Evolutionary conservation across 148 eudicot genomes (phyloP), one percentile per base, ranked within the genome.

Genomic region (Rhododendron kiyosumense): DNA sequence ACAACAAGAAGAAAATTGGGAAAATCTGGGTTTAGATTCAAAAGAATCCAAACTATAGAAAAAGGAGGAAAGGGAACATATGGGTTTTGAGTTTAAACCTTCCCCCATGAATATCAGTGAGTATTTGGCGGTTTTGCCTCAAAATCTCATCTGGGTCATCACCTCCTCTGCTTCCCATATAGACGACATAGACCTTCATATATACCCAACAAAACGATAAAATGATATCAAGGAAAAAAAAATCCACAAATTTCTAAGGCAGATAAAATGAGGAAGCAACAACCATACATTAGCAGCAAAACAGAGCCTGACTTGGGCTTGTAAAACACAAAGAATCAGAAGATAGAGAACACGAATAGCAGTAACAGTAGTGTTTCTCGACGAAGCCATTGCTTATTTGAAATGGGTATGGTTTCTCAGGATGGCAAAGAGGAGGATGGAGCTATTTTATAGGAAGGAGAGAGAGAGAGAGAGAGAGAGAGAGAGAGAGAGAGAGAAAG

Each of bases 141-240:
- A 91, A 86, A 90, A 91, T 89, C 89, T 91, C 89, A 87, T 91
- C 92, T 83, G 89, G 92, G 88, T 86, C 90, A 82, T 90, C 86
- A 41, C 34, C 77, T 67, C 79, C 91, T 45, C 69, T 89, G 88
- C 89, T 86, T 41, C 93, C 93, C 93, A 91, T 91, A 81, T 91
- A 91, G 61, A 91, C 92, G 51, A 90, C 93, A 90, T 89, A 87
- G 41, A 91, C 87, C 93, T 91, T 87, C 81, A 85, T 2, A 82
- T 22, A 82, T 22, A 79, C 22, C 78, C 79, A 79, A 32, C 7
- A 28, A 51, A 49, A 14, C n/a, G 11, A 26, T 14, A 83, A 51
- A 49, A 14, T 41, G 12, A 26, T 14, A 77, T 67, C 76, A 30
- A 67, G 0, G 45, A 6, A 63, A 86, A 43, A 81, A 48, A 73